phyloP scores from a whole-genome alignment of 1,284 basidiomycete genomes.

The Microbotryum lychnidis-dioicae region DNA sequence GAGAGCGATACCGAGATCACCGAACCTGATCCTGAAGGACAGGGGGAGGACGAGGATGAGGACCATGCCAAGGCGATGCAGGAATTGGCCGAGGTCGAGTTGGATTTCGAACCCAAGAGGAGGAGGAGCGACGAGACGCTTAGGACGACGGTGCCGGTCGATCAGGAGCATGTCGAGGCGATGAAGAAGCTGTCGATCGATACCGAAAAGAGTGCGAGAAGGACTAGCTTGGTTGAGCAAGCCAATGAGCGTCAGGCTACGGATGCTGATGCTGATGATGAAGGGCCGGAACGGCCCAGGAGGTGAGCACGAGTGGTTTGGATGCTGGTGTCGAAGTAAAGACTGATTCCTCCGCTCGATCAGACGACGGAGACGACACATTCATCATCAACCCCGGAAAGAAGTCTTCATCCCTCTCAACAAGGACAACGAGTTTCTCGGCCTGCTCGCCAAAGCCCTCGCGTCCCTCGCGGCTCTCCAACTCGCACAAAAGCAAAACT shows the following conservation, averaged over 20 bases:
- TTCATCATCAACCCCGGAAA: slow-evolving; percentile 23
- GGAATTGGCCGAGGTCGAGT: background rate
- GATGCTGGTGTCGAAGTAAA: background rate
- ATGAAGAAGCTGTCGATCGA: background rate
- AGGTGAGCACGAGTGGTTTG: background rate
- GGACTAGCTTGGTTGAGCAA: background rate
- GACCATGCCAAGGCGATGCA: slow-evolving; percentile 7
- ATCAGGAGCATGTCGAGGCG: background rate
- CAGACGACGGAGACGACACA: slow-evolving; percentile 2
- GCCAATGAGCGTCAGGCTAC: background rate
- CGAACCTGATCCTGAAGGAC: background rate
- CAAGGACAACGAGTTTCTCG: slow-evolving; percentile 74
- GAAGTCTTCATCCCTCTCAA: slow-evolving; percentile 73
- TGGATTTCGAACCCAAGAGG: background rate
- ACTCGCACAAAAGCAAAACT: slow-evolving; percentile 53
- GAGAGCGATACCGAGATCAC: background rate
- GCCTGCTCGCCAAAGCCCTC: slow-evolving; percentile 63
- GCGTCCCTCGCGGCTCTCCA: slow-evolving; percentile 62
- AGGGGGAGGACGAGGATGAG: slow-evolving; percentile 11
- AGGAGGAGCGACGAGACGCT: slow-evolving; percentile 14
- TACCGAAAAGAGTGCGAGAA: background rate
- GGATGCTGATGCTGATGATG: slow-evolving; percentile 22
- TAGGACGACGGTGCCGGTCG: background rate
- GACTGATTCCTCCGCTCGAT: background rate
- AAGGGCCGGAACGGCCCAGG: background rate